Conservation (phyloP, 306 rosid genomes). For the Rosa chinensis region DNA sequence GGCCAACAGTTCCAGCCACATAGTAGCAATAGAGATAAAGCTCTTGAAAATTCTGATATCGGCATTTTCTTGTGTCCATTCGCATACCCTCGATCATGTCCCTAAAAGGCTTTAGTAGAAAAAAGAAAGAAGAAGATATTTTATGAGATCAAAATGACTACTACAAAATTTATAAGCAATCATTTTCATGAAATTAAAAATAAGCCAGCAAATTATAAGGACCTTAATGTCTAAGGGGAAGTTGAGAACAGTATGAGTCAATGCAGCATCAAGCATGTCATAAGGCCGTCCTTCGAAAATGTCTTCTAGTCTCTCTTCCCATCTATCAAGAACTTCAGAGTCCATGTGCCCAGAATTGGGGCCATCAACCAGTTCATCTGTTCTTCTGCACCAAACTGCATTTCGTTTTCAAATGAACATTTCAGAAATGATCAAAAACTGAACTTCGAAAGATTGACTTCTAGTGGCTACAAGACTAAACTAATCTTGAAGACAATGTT, state of each 20-base stretch:
- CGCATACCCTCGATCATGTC: constrained; percentile 95
- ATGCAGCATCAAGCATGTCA: constrained; percentile 76
- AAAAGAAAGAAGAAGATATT: neutral
- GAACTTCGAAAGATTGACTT: neutral
- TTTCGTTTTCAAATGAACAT: neutral
- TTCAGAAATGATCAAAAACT: neutral
- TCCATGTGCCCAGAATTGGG: constrained; percentile 72
- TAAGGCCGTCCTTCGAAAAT: constrained; percentile 75
- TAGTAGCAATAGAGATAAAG: constrained; percentile 85
- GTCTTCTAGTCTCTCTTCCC: constrained; percentile 78
- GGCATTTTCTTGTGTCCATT: constrained; percentile 68
- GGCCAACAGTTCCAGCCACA: constrained; percentile 91
- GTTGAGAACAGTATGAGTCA: constrained; percentile 57
- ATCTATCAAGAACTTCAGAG: constrained; percentile 76
- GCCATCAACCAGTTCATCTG: constrained; percentile 85
- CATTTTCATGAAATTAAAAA: neutral
- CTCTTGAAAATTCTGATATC: constrained; percentile 67
- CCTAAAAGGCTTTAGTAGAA: constrained; percentile 53
- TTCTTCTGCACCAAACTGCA: constrained; percentile 93
- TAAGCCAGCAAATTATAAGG: neutral
- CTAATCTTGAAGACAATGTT: neutral
- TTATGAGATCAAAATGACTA: neutral
- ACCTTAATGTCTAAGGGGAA: constrained; percentile 85
- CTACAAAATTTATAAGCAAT: neutral
- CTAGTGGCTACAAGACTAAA: neutral